Conservation (phyloP, 1,284 basidiomycete species). For the Cutaneotrichosporon curvatum region DNA sequence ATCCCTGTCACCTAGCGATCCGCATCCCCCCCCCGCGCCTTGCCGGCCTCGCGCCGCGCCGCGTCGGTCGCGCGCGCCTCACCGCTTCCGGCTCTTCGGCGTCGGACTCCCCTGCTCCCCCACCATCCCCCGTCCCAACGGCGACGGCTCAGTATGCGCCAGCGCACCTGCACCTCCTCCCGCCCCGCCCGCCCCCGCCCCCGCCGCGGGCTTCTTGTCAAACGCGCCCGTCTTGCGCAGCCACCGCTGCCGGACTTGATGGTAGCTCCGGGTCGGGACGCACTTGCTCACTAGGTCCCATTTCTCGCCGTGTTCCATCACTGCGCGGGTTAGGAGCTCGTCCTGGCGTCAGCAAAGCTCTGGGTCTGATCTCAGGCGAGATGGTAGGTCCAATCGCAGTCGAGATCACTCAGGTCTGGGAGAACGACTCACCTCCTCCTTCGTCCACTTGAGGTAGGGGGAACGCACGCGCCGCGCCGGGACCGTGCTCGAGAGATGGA, state of each 20-base stretch:
- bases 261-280: constrained; percentile 42
- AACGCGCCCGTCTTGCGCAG: constrained; percentile 44
- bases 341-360: constrained; percentile 24
- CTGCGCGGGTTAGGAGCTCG: constrained; percentile 41
- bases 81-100: constrained; percentile 13
- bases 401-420: too few species aligned
- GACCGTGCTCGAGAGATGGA: constrained; percentile 37
- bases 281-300: constrained; percentile 45
- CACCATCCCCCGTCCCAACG: constrained; percentile 5
- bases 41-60: too few species aligned
- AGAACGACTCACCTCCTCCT: constrained; percentile 43
- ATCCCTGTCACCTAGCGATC: neutral
- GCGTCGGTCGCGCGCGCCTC: too few species aligned
- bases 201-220: constrained; percentile 34
- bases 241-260: constrained; percentile 44
- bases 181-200: too few species aligned
- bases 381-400: too few species aligned
- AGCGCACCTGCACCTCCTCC: too few species aligned
- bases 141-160: constrained; percentile 10
- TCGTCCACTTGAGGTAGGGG: constrained; percentile 44
- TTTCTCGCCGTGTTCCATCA: constrained; percentile 44
- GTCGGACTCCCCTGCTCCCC: constrained; percentile 18
- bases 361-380: too few species aligned
- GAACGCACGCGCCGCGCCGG: constrained; percentile 36
- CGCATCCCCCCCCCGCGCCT: too few species aligned